phyloP scores from a whole-genome alignment of 169 alveolate species.

The Plasmodium relictum region DNA sequence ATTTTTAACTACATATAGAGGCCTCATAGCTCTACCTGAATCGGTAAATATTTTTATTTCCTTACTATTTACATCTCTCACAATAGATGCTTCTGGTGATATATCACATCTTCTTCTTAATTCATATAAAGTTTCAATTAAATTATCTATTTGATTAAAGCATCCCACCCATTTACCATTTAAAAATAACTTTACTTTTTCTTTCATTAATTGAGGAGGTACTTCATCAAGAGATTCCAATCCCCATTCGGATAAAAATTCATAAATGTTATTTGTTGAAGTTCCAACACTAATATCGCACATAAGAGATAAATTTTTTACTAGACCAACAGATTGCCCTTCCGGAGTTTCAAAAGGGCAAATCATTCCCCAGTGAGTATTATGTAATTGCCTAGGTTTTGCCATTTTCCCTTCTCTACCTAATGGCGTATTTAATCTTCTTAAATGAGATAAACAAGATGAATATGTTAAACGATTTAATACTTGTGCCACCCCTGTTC shows the following conservation, averaged over 20 bases:
- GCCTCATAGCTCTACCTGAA: constrained; percentile 99
- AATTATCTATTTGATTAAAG: constrained; percentile 93
- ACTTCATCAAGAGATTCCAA: constrained; percentile 91
- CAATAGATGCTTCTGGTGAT: constrained; percentile 96
- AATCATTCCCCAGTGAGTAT: constrained; percentile 99
- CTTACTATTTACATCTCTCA: constrained; percentile 93
- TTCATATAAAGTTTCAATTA: constrained; percentile 89
- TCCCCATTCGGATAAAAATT: constrained; percentile 93
- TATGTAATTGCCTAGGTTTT: constrained; percentile 99
- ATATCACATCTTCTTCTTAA: constrained; percentile 94
- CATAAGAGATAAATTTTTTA: constrained; percentile 99
- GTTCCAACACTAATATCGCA: constrained; percentile 97
- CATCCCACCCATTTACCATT: constrained; percentile 99
- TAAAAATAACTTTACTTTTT: constrained; percentile 94
- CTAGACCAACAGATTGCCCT: constrained; percentile 99
- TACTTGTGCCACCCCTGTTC: constrained; percentile 98
- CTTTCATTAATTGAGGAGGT: constrained; percentile 92
- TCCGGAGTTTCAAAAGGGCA: constrained; percentile 99
- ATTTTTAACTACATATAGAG: constrained; percentile 96
- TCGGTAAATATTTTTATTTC: constrained; percentile 98
- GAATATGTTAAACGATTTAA: constrained; percentile 98
- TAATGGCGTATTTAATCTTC: constrained; percentile 99
- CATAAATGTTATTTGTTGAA: constrained; percentile 89
- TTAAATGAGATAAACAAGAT: constrained; percentile 97
- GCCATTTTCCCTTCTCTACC: constrained; percentile 99